Conservation (phyloP, 306 rosid species). For the Neltuma alba region DNA sequence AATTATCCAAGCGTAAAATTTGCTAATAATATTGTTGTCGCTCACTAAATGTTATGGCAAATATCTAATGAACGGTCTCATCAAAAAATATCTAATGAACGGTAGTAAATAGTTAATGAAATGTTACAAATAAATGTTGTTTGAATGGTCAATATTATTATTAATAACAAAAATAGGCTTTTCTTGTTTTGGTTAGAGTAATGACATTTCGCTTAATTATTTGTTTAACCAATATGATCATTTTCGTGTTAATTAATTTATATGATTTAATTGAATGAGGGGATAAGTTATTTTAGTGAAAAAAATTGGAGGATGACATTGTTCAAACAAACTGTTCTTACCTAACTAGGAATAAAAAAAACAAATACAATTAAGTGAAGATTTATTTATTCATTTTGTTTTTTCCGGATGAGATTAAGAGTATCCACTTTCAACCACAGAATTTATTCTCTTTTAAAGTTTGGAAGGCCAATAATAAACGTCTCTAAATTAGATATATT, state of each 20-base stretch:
- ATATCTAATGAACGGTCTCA: too few species aligned
- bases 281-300: neutral
- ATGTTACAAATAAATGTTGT: too few species aligned
- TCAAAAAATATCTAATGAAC: too few species aligned
- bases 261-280: neutral
- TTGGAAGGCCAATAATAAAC: neutral
- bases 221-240: neutral
- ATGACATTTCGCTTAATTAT: neutral
- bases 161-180: neutral
- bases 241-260: neutral
- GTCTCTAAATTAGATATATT: neutral
- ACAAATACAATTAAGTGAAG: neutral
- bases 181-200: neutral
- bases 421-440: neutral
- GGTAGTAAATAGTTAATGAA: too few species aligned
- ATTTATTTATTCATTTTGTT: too few species aligned
- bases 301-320: neutral
- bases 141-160: neutral
- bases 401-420: too few species aligned
- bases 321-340: neutral
- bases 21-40: too few species aligned
- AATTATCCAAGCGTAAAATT: too few species aligned
- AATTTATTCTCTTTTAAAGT: too few species aligned
- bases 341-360: neutral
- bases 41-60: too few species aligned